Evolutionary conservation across 139 green algal species (phyloP).

Genomic region (Coelastrella sp.): DNA sequence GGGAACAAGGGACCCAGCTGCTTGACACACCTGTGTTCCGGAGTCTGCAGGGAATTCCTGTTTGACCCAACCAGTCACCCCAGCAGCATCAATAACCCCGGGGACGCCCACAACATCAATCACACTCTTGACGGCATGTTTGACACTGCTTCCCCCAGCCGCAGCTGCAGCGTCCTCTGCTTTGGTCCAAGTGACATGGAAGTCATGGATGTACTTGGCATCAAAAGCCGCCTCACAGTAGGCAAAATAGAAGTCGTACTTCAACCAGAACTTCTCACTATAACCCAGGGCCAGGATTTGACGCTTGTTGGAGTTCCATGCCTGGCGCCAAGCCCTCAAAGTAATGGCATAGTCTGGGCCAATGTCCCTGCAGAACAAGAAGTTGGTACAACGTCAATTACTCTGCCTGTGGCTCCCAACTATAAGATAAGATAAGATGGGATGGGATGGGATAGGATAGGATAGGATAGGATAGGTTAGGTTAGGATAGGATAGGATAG

Average conservation of each 20-base stretch:
- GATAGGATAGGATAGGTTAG: too few species aligned
- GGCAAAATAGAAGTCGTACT: slow-evolving; percentile 92
- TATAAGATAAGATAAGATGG: too few species aligned
- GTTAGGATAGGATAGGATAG: too few species aligned
- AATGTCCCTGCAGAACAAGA: slow-evolving; percentile 73
- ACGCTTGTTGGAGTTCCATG: slow-evolving; percentile 51
- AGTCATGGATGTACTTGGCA: slow-evolving; percentile 90
- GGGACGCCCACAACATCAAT: not conserved
- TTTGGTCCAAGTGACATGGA: slow-evolving; percentile 84
- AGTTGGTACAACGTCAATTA: not conserved
- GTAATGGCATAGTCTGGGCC: slow-evolving; percentile 93
- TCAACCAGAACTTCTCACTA: slow-evolving; percentile 85
- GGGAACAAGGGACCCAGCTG: too few species aligned
- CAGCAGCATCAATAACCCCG: not conserved
- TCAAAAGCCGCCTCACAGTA: slow-evolving; percentile 96
- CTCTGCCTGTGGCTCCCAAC: too few species aligned
- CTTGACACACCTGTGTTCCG: slow-evolving; percentile 59
- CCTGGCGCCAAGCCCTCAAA: slow-evolving; percentile 79
- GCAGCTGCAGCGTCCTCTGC: not conserved
- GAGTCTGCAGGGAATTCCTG: slow-evolving; percentile 62
- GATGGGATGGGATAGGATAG: too few species aligned
- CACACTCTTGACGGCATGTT: not conserved
- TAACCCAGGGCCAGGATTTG: slow-evolving; percentile 76
- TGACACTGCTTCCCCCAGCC: not conserved
- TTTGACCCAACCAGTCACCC: slow-evolving; percentile 25